These are phyloP conservation scores for Alternaria alternata DNA, from an alignment of 2,329 filamentous ascomycete species.

Conservation along the genomic window DNA sequence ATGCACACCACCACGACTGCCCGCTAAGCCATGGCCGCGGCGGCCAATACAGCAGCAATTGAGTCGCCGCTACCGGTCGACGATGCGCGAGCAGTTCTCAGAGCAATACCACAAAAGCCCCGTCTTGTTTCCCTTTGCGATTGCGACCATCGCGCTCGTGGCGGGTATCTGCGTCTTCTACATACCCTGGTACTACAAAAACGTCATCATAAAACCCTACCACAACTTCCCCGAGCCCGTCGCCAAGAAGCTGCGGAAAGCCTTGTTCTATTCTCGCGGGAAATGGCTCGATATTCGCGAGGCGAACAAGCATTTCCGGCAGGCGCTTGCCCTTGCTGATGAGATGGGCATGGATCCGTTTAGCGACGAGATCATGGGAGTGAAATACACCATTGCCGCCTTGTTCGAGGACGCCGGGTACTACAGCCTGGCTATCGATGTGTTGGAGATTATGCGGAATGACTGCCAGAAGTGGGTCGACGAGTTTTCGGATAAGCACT, in stretches of 20 bases:
- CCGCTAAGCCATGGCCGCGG: conserved; percentile 38
- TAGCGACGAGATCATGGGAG: conserved; percentile 87
- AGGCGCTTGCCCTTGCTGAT: conserved; percentile 76
- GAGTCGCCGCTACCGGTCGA: conserved; percentile 39
- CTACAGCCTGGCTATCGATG: conserved; percentile 73
- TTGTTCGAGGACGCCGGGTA: conserved; percentile 81
- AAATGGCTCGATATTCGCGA: conserved; percentile 75
- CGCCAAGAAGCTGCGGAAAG: conserved; percentile 79
- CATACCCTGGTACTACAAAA: conserved; percentile 57
- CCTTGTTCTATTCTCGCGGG: conserved; percentile 78
- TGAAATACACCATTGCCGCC: conserved; percentile 81
- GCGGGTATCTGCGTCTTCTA: conserved; percentile 52
- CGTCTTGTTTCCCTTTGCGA: conserved; percentile 49
- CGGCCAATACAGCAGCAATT: conserved; percentile 36
- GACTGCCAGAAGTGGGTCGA: conserved; percentile 68
- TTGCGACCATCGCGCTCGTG: conserved; percentile 49
- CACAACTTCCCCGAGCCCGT: conserved; percentile 73
- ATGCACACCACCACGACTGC: conserved; percentile 29
- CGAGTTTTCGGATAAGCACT: conserved; percentile 53
- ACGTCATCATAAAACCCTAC: conserved; percentile 58
- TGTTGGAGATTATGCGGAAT: conserved; percentile 76
- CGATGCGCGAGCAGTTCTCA: conserved; percentile 35
- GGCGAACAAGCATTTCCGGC: conserved; percentile 83
- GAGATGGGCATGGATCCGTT: conserved; percentile 84
- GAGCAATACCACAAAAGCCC: conserved; percentile 52